Evolutionary conservation across 306 rosid species (phyloP).

Genomic region (Cucumis sativus): DNA sequence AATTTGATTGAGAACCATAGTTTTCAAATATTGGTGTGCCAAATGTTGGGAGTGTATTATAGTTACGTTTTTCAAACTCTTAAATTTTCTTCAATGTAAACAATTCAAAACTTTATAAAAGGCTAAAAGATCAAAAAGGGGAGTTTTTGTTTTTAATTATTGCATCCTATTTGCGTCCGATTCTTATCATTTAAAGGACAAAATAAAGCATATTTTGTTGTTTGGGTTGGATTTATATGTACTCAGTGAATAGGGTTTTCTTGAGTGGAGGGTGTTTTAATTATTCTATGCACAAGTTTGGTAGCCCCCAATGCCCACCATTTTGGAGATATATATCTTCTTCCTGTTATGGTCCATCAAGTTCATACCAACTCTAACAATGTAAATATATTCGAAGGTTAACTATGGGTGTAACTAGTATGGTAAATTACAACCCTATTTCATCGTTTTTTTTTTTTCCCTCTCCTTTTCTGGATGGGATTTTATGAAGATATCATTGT

Average conservation of each 20-base stretch:
- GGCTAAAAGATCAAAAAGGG: not conserved
- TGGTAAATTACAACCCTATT: not conserved
- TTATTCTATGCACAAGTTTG: not conserved
- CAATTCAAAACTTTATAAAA: not conserved
- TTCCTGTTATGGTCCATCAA: not conserved
- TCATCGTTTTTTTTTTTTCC: too few relatives aligned
- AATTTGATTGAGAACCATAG: too few relatives aligned
- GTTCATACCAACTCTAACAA: too few relatives aligned
- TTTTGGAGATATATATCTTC: not conserved
- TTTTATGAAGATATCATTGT: not conserved
- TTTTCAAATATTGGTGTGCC: not conserved
- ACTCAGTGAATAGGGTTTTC: not conserved
- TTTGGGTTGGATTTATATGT: not conserved
- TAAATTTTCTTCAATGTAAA: too few relatives aligned
- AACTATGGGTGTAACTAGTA: too few relatives aligned
- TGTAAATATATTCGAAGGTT: too few relatives aligned
- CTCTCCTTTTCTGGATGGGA: not conserved
- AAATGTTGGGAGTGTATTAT: not conserved
- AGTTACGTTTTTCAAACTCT: too few relatives aligned
- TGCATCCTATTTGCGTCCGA: not conserved
- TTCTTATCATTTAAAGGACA: not conserved
- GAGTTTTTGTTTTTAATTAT: not conserved
- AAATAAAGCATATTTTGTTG: not conserved
- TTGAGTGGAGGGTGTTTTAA: not conserved
- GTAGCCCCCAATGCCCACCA: not conserved